Evolutionary conservation across 768 basidiomycete species (phyloP), one percentile per base, ranked within the genome.

Genomic region (Phallus indusiatus): DNA sequence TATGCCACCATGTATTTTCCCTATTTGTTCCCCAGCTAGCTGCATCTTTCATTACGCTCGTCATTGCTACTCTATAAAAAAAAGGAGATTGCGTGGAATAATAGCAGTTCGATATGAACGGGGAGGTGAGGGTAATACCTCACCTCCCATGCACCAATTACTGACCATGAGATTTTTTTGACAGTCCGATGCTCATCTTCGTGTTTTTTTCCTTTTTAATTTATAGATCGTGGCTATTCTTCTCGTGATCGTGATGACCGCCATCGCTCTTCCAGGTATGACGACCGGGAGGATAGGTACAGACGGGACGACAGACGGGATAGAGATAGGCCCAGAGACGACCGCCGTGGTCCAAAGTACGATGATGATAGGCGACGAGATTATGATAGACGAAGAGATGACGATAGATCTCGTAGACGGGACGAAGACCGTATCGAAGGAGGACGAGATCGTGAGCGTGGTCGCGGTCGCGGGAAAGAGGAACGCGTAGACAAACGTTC

Each of bases 161-260:
- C 57, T 59, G 50, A 59, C 57, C n/a, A 18, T 18, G 14, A 42
- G 42, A 42, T 42, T 42, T 28, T n/a, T 48, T 59, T 37, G 21
- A 48, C 57, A 59, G 57, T 28, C 57, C 47, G 52, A 59, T 52
- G 57, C 57, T 52, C 47, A 52, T 59, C 57, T 51, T n/a, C 33
- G 17, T 59, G 9, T 59, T 59, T 59, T 59, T 59, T 48, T 51
- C 34, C 22, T 28, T 51, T 59, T 47, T 54, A 17, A 11, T 48
- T 52, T 37, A 36, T 37, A 73, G 81, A 83, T 67, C 84, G 85
- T 64, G 81, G 81, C 65, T 48, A 59, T 59, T 52, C 57, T 28
- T 59, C 57, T 28, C 48, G 57, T 6, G 84, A 82, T 66, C 79
- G 83, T 55, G 73, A 74, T 62, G 82, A 88, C 69, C 81, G 86